Evolutionary conservation across 2,329 filamentous ascomycete species (phyloP).

Genomic region (Fusarium algeriense): DNA sequence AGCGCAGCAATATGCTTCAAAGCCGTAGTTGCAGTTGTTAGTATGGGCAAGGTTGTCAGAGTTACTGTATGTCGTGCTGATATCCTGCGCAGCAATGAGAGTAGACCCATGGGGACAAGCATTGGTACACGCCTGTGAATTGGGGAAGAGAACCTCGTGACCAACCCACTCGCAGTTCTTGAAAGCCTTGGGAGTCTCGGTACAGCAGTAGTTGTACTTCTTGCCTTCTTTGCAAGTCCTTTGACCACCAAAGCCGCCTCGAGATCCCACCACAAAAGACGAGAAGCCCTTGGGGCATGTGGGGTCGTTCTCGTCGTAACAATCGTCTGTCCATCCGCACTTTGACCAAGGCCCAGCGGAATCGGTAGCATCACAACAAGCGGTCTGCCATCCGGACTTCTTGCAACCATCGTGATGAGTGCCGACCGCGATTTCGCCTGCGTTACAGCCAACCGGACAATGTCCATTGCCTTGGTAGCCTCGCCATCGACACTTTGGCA

Average conservation of each 20-base stretch:
- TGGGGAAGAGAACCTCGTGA: not conserved
- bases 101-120: not conserved
- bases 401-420: not conserved
- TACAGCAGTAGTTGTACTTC: not conserved
- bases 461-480: not conserved
- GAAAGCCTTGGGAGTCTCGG: not conserved
- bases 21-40: not conserved
- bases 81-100: not conserved
- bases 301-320: not conserved
- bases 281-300: not conserved
- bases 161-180: not conserved
- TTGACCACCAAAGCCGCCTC: not conserved
- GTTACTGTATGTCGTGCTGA: not conserved
- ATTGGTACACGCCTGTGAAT: not conserved
- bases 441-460: not conserved
- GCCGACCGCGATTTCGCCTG: not conserved
- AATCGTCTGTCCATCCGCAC: not conserved
- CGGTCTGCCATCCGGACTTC: not conserved
- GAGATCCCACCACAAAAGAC: not conserved
- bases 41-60: not conserved
- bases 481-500: not conserved
- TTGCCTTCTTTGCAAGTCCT: not conserved
- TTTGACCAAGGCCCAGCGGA: not conserved
- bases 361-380: not conserved
- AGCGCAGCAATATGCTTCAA: not conserved